phyloP scores from a whole-genome alignment of 495 filamentous ascomycete genomes.

The Lasiosphaeriaceae sp. region DNA sequence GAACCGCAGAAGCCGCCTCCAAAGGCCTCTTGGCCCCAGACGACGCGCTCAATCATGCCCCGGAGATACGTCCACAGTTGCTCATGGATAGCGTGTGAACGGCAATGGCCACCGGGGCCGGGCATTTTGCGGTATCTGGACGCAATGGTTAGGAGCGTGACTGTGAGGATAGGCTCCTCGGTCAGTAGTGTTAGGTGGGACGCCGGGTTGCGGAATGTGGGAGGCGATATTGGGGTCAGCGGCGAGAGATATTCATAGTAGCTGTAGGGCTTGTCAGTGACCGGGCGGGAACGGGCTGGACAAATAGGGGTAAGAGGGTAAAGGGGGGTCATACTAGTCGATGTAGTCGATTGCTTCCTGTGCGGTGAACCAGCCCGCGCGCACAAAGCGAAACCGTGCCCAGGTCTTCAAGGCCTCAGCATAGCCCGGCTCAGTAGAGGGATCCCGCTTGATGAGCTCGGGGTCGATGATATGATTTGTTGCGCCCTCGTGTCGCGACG shows the following conservation, averaged over 20 bases:
- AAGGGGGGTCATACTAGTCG: constrained; percentile 64
- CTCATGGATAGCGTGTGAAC: constrained; percentile 89
- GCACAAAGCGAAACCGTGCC: constrained; percentile 86
- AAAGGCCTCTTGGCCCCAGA: constrained; percentile 95
- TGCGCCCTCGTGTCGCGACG: constrained; percentile 16
- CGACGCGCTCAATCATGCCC: constrained; percentile 87
- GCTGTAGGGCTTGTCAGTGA: constrained; percentile 37
- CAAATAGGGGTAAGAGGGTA: neutral
- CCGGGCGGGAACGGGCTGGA: neutral
- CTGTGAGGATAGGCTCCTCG: constrained; percentile 86
- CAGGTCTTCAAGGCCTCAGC: constrained; percentile 76
- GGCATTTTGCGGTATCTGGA: constrained; percentile 77
- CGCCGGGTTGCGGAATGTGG: constrained; percentile 70
- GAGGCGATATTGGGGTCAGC: constrained; percentile 85
- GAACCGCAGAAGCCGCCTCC: constrained; percentile 82
- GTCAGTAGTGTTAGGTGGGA: constrained; percentile 73
- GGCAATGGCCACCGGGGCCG: constrained; percentile 75
- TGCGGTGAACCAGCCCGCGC: constrained; percentile 93
- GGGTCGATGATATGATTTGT: constrained; percentile 34
- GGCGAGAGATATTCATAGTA: constrained; percentile 89
- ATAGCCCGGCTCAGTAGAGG: constrained; percentile 44
- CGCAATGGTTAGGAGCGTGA: constrained; percentile 85
- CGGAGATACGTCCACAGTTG: constrained; percentile 93
- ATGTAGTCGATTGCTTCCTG: constrained; percentile 90
- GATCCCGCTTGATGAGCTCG: constrained; percentile 31